Base-by-base conservation (phyloP, 352 stramenopile genomes). In the Peronosclerospora sorghi region DNA sequence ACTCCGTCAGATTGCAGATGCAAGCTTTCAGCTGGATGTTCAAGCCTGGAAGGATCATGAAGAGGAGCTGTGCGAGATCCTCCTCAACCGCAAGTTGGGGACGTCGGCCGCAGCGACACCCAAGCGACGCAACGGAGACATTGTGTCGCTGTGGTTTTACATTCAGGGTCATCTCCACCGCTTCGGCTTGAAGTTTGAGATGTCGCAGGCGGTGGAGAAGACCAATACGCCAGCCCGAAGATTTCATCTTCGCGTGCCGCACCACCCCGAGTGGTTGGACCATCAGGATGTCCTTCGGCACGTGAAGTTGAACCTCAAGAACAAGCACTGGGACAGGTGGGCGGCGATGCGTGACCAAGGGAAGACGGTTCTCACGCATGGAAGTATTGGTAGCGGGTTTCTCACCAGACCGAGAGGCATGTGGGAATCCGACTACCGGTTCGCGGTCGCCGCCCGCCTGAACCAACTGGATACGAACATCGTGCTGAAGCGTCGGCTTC, bases 401-500 rank as follows among this genome's bases (percentile, higher is more conserved):
- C 29, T 51, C 29, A 48, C 32, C 0, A 5, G 49, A 14, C 39
- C 49, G 8, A 24, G 42, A 0, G 26, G 42, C 24, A 8, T 57
- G 23, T 48, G 42, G 32, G 50, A 57, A 5, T n/a, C 24, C 14
- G 43, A 58, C 38, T 52, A 52, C 23, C 36, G 42, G 12, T 57
- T 57, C 30, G 36, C 42, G 28, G 32, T 51, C 13, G 36, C 49
- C 20, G 36, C 20, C 8, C 42, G 42, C 17, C 26, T 57, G 0
- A 57, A 57, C 42, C 30, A 42, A 10, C 5, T 57, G 0, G 39
- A 50, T 35, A 56, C 40, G 5, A 3, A 26, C 21, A 30, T n/a
- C 24, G 43, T 41, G n/a, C n/a, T n/a, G n/a, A n/a, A n/a, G n/a
- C n/a, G n/a, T n/a, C n/a, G n/a, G n/a, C n/a, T n/a, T n/a, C n/a